These are phyloP conservation scores for Penicillium pancosmium DNA, from an alignment of 495 filamentous ascomycete genomes.

Conservation along the genomic window DNA sequence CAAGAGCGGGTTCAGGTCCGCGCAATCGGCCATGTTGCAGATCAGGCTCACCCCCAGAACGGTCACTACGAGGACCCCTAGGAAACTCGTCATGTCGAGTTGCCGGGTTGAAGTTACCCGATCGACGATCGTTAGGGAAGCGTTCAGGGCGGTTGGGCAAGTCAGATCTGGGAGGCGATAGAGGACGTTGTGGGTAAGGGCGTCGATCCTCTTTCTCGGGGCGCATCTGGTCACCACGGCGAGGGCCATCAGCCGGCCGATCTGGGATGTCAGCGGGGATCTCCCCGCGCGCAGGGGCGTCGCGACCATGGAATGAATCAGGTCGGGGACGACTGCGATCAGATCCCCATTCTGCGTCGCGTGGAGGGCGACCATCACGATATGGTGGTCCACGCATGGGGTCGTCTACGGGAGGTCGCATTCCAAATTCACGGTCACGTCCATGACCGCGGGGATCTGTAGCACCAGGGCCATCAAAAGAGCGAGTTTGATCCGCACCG, in stretches of 20 bases:
- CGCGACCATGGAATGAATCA: constrained; percentile 34
- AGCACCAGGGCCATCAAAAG: constrained; percentile 34
- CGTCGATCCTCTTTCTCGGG: constrained; percentile 44
- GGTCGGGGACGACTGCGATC: constrained; percentile 43
- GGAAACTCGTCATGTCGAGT: constrained; percentile 39
- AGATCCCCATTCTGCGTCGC: constrained; percentile 40
- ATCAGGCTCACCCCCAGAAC: constrained; percentile 41
- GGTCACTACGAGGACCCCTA: constrained; percentile 43
- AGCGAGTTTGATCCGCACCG: constrained; percentile 37
- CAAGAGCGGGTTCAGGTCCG: constrained; percentile 54
- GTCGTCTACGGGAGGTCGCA: constrained; percentile 41
- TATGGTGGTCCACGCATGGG: constrained; percentile 43
- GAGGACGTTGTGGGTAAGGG: constrained; percentile 25
- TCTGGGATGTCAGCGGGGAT: constrained; percentile 42
- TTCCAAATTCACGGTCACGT: constrained; percentile 40
- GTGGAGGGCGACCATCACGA: constrained; percentile 36
- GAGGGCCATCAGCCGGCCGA: constrained; percentile 32
- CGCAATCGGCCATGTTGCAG: constrained; percentile 58
- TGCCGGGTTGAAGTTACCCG: constrained; percentile 26
- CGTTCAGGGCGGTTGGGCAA: constrained; percentile 43
- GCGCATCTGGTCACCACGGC: constrained; percentile 36
- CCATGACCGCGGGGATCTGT: constrained; percentile 34
- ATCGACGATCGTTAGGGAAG: constrained; percentile 41
- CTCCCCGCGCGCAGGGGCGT: constrained; percentile 39
- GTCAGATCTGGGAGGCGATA: constrained; percentile 37